Percentiles rank a stretch among this genome's conserved stretches.
Conservation (phyloP, 257 asterid species). For the Euphrasia confusa region DNA sequence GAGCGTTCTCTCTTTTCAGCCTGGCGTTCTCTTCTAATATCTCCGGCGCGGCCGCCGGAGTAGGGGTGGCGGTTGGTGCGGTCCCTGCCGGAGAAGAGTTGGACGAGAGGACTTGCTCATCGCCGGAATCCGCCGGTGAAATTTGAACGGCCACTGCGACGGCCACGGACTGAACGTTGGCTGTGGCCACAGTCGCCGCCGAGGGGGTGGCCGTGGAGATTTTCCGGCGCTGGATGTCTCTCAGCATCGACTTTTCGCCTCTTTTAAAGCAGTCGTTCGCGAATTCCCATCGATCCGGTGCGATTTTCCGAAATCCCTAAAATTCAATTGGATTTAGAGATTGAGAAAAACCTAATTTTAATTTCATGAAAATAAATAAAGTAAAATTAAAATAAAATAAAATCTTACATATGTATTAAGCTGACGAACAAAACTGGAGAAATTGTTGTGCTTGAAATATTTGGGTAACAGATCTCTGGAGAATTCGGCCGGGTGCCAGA, state of each 20-base stretch:
- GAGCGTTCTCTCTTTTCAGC: conserved; percentile 62
- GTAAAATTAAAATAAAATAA: not conserved
- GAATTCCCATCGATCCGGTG: conserved; percentile 92
- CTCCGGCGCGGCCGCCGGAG: conserved; percentile 38
- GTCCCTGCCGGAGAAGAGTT: conserved; percentile 59
- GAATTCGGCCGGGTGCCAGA: conserved; percentile 87
- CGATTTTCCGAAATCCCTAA: conserved; percentile 83
- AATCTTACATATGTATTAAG: conserved; percentile 70
- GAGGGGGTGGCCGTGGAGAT: conserved; percentile 32
- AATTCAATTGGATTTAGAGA: conserved; percentile 4
- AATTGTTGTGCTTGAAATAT: conserved; percentile 85
- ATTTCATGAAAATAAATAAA: not conserved
- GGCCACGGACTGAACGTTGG: conserved; percentile 22
- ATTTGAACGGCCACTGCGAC: conserved; percentile 26
- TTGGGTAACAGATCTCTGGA: conserved; percentile 80
- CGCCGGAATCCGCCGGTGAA: conserved; percentile 70
- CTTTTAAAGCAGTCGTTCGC: conserved; percentile 61
- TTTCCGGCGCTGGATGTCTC: conserved; percentile 75
- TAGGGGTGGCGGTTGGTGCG: conserved; percentile 16
- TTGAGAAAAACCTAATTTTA: not conserved
- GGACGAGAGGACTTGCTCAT: conserved; percentile 74
- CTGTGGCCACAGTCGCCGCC: not conserved
- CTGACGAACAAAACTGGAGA: conserved; percentile 89
- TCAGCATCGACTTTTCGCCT: conserved; percentile 58
- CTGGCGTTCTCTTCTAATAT: conserved; percentile 62